Evolutionary conservation across 495 filamentous ascomycete species (phyloP), one percentile per base, ranked within the genome.

Genomic region (Lentithecium fluviatile): DNA sequence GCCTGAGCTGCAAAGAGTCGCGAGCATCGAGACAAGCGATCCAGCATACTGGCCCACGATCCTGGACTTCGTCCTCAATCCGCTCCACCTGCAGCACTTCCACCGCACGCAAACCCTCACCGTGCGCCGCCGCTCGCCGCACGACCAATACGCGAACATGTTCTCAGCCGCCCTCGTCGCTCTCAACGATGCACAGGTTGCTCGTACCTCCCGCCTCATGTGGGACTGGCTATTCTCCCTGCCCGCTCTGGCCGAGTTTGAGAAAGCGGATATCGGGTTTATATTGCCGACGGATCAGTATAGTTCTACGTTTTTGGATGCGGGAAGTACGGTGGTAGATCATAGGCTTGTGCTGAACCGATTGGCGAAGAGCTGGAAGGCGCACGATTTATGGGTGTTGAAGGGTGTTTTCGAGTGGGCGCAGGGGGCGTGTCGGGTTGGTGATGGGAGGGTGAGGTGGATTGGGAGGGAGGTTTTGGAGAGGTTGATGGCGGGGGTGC

Each of bases 1-100:
- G 0, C 94, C 94, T 6, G 88, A 93, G 21, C 78, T 96, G 0
- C 77, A 81, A 47, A 80, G 80, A 10, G 82, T 99, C 40, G 67
- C 78, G 3, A 80, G 76, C 11, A 80, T 99, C 42, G 78, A 81
- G 19, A 91, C 91, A 4, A 75, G 74, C 6, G 82, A 86, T 37
- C 76, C 83, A 8, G 87, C 90, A 54, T 90, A 91, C 74, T 97
- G 94, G 94, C 86, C 87, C 25, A 76, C 96, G 5, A 82, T 85
- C 19, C 78, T 99, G 6, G 87, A 96, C 69, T 88, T 99, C 59
- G 80, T 79, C 19, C 73, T 77, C 51, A 83, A 91, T 38, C 77
- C 84, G 0, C 72, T 75, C 0, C 85, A 88, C 51, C 76, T 85
- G n/a, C 78, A 83, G 0, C 82, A 86, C 34, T 97, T 98, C 75